Base-by-base conservation (phyloP, 306 rosid genomes). In the Lathyrus sativus region DNA sequence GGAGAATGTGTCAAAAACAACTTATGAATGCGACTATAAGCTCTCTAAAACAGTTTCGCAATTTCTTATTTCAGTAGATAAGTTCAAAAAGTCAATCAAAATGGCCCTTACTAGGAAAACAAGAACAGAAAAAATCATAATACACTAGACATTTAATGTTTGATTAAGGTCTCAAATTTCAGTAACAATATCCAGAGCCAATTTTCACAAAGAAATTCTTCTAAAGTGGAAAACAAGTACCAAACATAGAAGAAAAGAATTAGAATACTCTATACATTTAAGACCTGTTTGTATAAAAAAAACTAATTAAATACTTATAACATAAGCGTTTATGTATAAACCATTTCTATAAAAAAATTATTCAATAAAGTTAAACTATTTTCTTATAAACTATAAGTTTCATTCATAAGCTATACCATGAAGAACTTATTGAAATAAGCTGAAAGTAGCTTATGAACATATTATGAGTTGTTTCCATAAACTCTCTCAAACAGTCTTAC, bases 211-310 rank as follows among this genome's bases (percentile, higher is more conserved):
- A n/a, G 10, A 46, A 14, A 46, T 46, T 46, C 22, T 46, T 7
- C 50, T 45, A 45, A 45, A 45, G n/a, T 45, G 18, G 50, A 45
- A n/a, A 45, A 37, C 35, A 62, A 61, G 11, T 39, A 33, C 13
- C 43, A 70, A 41, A 59, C 2, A 31, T 43, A 55, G 56, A 39
- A 70, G 67, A 54, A 54, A 48, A 62, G 13, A 74, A 44, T 71
- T 44, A 57, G 51, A 79, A 37, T 54, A 22, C 51, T 46, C 15
- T 17, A 26, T 60, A 68, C 31, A 64, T 18, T 38, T 31, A 46
- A 19, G 19, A 18, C 53, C 11, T 7, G 22, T 46, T 46, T 46
- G 10, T 9, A 14, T 14, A 26, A 46, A 46, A 14, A 14, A 14
- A 9, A 18, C 2, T 18, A 50, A 50, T 15, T 48, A 48, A 15